These are phyloP conservation scores for Suillus spraguei DNA, from an alignment of 768 basidiomycete genomes.

Conservation along the genomic window DNA sequence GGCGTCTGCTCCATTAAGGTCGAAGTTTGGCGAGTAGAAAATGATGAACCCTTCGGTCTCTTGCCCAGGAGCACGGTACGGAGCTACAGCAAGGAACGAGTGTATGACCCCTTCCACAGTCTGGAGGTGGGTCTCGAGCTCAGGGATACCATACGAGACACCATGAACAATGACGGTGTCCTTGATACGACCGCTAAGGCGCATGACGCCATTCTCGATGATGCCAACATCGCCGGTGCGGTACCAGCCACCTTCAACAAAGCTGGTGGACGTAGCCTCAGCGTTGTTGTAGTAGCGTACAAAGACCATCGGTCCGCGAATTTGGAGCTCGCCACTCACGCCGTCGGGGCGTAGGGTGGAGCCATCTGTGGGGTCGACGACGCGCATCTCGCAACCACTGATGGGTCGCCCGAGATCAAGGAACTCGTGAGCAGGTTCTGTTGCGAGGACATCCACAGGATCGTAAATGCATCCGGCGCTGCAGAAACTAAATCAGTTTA, in stretches of 20 bases:
- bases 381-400: constrained; percentile 38
- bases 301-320: constrained; percentile 43
- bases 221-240: constrained; percentile 59
- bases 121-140: constrained; percentile 41
- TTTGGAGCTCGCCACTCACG: constrained; percentile 40
- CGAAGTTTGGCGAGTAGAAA: constrained; percentile 36
- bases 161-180: constrained; percentile 42
- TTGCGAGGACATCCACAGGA: constrained; percentile 25
- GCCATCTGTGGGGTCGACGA: constrained; percentile 34
- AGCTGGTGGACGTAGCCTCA: constrained; percentile 47
- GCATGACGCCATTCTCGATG: constrained; percentile 36
- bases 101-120: constrained; percentile 36
- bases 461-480: constrained; percentile 45
- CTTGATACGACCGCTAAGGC: too few relatives aligned
- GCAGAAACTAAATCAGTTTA: neutral
- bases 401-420: constrained; percentile 38
- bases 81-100: constrained; percentile 36
- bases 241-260: constrained; percentile 57
- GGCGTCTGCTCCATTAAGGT: constrained; percentile 28
- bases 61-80: constrained; percentile 37
- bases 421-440: constrained; percentile 31
- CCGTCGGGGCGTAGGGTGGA: constrained; percentile 28
- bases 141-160: constrained; percentile 37
- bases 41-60: constrained; percentile 44
- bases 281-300: constrained; percentile 52